Conservation (phyloP, 1,139 yeast genomes). For the Pichia sp. region DNA sequence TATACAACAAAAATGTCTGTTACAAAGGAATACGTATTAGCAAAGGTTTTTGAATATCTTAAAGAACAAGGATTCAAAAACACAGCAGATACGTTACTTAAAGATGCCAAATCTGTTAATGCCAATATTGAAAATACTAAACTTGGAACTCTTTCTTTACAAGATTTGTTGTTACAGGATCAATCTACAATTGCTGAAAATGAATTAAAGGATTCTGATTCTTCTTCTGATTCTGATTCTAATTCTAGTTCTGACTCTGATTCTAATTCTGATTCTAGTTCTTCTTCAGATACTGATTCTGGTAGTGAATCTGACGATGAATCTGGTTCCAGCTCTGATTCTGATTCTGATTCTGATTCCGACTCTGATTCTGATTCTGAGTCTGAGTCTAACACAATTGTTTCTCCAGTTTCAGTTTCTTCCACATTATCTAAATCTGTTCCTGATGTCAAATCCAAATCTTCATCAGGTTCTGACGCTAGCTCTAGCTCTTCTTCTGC, state of each 20-base stretch:
- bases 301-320: slow-evolving; percentile 17
- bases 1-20: slow-evolving; percentile 4
- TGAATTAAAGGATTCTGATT: background rate
- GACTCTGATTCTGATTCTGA: slow-evolving; percentile 22
- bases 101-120: slow-evolving; percentile 1
- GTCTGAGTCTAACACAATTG: background rate
- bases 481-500: slow-evolving; percentile 15
- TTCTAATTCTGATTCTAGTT: slow-evolving; percentile 1
- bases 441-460: slow-evolving; percentile 1
- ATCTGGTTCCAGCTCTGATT: slow-evolving; percentile 14
- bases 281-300: slow-evolving; percentile 23
- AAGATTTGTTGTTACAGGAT: slow-evolving; percentile 1
- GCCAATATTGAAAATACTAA: background rate
- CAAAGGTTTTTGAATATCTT: slow-evolving; percentile 5
- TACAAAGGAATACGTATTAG: slow-evolving; percentile 6
- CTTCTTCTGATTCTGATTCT: slow-evolving; percentile 21
- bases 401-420: slow-evolving; percentile 21
- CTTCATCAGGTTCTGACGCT: slow-evolving; percentile 22
- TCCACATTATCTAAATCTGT: slow-evolving; percentile 2
- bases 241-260: slow-evolving; percentile 4
- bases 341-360: slow-evolving; percentile 19
- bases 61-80: slow-evolving; percentile 3
- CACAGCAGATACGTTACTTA: slow-evolving; percentile 8
- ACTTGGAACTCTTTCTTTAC: slow-evolving; percentile 5
- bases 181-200: slow-evolving; percentile 6